phyloP scores from a whole-genome alignment of 148 eudicot genomes.

The Suaeda aralocaspica region DNA sequence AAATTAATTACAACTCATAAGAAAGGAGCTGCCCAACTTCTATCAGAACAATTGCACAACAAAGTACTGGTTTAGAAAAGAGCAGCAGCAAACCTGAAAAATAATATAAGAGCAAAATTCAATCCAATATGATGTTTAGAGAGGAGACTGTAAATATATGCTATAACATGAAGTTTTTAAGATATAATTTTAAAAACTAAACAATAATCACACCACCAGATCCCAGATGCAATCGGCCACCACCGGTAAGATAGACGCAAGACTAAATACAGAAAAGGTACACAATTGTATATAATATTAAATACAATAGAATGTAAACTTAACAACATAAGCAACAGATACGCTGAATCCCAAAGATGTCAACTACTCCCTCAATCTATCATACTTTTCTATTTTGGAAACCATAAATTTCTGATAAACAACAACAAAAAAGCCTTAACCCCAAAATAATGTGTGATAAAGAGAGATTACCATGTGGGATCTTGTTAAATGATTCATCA shows the following conservation, averaged over 20 bases:
- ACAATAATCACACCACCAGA: background rate
- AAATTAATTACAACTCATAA: conserved; percentile 36
- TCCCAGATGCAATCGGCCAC: background rate
- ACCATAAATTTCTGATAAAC: too few relatives aligned
- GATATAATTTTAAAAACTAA: background rate
- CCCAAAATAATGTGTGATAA: too few relatives aligned
- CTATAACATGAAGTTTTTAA: background rate
- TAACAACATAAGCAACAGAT: conserved; percentile 2
- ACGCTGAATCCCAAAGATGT: background rate
- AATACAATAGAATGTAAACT: background rate
- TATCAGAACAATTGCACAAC: conserved; percentile 26
- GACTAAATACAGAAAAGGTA: background rate
- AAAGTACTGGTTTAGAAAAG: conserved; percentile 18
- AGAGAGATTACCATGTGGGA: too few relatives aligned
- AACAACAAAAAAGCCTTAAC: too few relatives aligned
- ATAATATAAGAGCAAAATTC: conserved; percentile 7
- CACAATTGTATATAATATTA: background rate
- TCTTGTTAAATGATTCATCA: too few relatives aligned
- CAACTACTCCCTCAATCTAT: background rate
- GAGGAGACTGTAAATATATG: background rate
- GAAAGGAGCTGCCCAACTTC: conserved; percentile 24
- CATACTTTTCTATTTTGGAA: too few relatives aligned
- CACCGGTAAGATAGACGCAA: too few relatives aligned
- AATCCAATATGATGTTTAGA: conserved; percentile 2
- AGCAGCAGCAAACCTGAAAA: conserved; percentile 38